Base-by-base conservation (phyloP, 2,329 filamentous ascomycete species). In the Parafenestella ontariensis region DNA sequence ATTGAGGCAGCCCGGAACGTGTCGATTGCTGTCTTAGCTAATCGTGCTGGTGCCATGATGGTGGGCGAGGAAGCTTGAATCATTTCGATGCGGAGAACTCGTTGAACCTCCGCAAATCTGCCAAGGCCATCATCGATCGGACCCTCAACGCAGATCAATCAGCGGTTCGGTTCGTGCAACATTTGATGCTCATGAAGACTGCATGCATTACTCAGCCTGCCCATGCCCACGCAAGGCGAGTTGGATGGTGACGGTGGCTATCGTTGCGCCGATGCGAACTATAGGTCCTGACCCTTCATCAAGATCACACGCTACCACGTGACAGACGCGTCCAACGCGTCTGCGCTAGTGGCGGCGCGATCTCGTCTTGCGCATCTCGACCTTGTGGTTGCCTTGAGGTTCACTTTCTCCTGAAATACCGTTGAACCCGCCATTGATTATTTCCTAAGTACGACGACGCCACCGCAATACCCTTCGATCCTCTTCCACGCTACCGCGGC, bases 1-100 rank as follows among this genome's bases (percentile, higher is more conserved):
- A 37, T 33, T 54, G 66, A 60, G 37, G 66, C 49, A 53, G 60
- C 43, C 56, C 67, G 69, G 52, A 67, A 60, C 24, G 61, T 64
- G 37, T 68, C 56, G 50, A 70, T 49, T 24, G 69, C 41, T 8
- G 65, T 56, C 37, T 55, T 68, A 23, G 66, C 54, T 45, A 69
- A 53, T 53, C 69, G 66, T 52, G 57, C 34, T 55, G 70, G 52
- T 49, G 66, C 54, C 73, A 76, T 76, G 56, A 59, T 58, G 61
- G 61, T 54, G 46, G 50, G 46, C 52, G 46, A 40, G 41, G 48
- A 55, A 40, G 50, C 47, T 52, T 13, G 54, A 46, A 56, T 52
- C 52, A 42, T 52, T n/a, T 48, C 52, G 54, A 62, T 63, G 61
- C 52, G 51, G 56, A 62, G 52, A 61, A 43, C 42, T 53, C 44